These are phyloP conservation scores for Pseudogymnoascus sp. DNA, from an alignment of 2,329 filamentous ascomycete genomes.

Conservation along the genomic window DNA sequence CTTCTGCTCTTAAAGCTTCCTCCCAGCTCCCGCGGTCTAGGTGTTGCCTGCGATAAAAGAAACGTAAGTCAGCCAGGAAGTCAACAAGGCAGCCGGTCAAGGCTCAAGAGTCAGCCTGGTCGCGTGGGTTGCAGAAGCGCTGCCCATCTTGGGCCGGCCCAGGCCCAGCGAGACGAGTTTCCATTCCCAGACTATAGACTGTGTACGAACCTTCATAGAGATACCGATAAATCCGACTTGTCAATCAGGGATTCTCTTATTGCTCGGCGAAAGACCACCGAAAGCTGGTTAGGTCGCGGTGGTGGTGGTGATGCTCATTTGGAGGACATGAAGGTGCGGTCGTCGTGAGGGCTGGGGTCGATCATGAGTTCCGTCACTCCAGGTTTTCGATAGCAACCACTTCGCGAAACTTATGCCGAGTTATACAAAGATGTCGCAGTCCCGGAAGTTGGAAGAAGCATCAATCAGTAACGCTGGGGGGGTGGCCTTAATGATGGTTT, in stretches of 20 bases:
- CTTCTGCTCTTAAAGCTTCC: constrained; percentile 29
- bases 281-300: constrained; percentile 10
- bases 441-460: constrained; percentile 1
- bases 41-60: constrained; percentile 26
- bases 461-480: constrained; percentile 4
- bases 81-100: not conserved
- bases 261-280: constrained; percentile 8
- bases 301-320: constrained; percentile 9
- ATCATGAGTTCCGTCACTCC: not conserved
- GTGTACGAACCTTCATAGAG: constrained; percentile 9
- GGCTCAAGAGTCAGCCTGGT: not conserved
- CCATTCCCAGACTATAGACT: not conserved
- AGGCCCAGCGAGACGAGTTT: not conserved
- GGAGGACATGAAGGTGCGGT: constrained; percentile 7
- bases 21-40: constrained; percentile 31
- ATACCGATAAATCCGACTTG: not conserved
- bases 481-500: constrained; percentile 9
- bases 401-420: constrained; percentile 7
- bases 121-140: not conserved
- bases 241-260: constrained; percentile 4
- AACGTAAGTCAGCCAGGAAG: not conserved
- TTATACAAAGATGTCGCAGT: constrained; percentile 1
- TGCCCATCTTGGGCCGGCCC: not conserved
- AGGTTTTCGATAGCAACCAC: not conserved
- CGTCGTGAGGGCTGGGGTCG: constrained; percentile 1